A percentile compares a stretch with the other conserved stretches of the same genome.
Evolutionary conservation across 805 yeast genomes (phyloP).

Genomic region (Ogataea neopini): DNA sequence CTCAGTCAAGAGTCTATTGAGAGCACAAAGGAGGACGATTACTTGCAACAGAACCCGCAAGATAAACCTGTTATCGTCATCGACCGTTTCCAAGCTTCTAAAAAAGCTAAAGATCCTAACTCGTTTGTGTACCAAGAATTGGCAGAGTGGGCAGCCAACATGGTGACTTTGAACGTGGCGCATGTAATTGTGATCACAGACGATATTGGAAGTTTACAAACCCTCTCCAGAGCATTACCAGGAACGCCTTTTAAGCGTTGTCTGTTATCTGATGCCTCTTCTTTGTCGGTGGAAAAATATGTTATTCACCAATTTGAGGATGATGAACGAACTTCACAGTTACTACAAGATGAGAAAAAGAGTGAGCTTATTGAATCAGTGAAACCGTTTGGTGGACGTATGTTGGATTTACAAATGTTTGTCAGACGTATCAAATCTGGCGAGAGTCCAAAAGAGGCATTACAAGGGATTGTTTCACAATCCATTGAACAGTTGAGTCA

Average conservation of each 20-base stretch:
- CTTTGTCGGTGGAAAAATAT: conserved; percentile 65
- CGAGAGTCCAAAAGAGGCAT: conserved; percentile 75
- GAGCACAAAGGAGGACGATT: conserved; percentile 68
- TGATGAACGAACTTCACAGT: conserved; percentile 22
- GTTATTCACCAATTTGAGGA: conserved; percentile 55
- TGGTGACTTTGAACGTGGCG: conserved; percentile 77
- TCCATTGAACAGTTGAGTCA: conserved; percentile 88
- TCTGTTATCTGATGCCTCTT: conserved; percentile 78
- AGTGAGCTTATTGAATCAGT: conserved; percentile 54
- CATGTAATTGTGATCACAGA: conserved; percentile 88
- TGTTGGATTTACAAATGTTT: conserved; percentile 90
- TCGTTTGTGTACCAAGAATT: conserved; percentile 69
- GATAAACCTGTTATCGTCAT: conserved; percentile 83
- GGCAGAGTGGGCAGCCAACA: conserved; percentile 85
- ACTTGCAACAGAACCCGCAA: conserved; percentile 81
- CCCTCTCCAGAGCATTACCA: conserved; percentile 73
- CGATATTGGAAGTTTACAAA: conserved; percentile 74
- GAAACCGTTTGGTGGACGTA: conserved; percentile 88
- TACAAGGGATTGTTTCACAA: conserved; percentile 77
- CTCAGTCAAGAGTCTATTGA: conserved; percentile 28
- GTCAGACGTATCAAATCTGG: conserved; percentile 87
- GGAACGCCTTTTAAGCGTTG: conserved; percentile 81
- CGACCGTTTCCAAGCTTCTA: conserved; percentile 61
- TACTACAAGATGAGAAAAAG: conserved; percentile 20
- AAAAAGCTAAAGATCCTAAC: conserved; percentile 56